A percentile compares a stretch with the other conserved stretches of the same genome.
phyloP scores from a whole-genome alignment of 441 rosid species.

The Francoa sonchifolia region DNA sequence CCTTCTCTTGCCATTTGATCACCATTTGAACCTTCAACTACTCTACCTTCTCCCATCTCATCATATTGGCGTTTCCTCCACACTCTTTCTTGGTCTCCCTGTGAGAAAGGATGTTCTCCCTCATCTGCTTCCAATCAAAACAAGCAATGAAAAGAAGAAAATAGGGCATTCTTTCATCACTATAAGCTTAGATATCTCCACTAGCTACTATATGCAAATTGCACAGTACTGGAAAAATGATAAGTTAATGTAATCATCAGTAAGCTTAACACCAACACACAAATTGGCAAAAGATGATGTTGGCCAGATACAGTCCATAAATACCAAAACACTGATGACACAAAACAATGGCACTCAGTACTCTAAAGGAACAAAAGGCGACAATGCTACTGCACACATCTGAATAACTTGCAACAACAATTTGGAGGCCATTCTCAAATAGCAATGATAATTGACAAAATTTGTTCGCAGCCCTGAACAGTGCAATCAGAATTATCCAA shows the following conservation, averaged over 20 bases:
- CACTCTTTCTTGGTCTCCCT: slow-evolving; percentile 23
- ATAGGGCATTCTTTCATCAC: slow-evolving; percentile 12
- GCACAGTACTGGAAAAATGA: too few relatives aligned
- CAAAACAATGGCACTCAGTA: too few relatives aligned
- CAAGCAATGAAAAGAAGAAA: slow-evolving; percentile 10
- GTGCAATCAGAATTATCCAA: slow-evolving; percentile 18
- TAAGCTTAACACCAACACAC: too few relatives aligned
- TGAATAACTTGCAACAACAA: not conserved
- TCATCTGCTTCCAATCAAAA: slow-evolving; percentile 36
- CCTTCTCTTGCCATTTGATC: slow-evolving; percentile 16
- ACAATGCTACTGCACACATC: slow-evolving; percentile 2
- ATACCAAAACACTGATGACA: too few relatives aligned
- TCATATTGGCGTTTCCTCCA: slow-evolving; percentile 25
- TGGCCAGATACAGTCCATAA: too few relatives aligned
- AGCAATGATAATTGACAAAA: slow-evolving; percentile 12
- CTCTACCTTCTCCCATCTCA: slow-evolving; percentile 24
- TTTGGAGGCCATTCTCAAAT: slow-evolving; percentile 1
- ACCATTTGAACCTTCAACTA: slow-evolving; percentile 22
- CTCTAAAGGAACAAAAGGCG: too few relatives aligned
- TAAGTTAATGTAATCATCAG: too few relatives aligned
- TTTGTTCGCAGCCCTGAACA: slow-evolving; percentile 17
- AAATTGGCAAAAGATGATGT: too few relatives aligned
- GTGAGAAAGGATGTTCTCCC: slow-evolving; percentile 28
- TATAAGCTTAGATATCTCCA: not conserved
- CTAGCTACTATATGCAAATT: too few relatives aligned